Base-by-base conservation (phyloP, 2,329 filamentous ascomycete species). In the Colletotrichum tamarilloi region DNA sequence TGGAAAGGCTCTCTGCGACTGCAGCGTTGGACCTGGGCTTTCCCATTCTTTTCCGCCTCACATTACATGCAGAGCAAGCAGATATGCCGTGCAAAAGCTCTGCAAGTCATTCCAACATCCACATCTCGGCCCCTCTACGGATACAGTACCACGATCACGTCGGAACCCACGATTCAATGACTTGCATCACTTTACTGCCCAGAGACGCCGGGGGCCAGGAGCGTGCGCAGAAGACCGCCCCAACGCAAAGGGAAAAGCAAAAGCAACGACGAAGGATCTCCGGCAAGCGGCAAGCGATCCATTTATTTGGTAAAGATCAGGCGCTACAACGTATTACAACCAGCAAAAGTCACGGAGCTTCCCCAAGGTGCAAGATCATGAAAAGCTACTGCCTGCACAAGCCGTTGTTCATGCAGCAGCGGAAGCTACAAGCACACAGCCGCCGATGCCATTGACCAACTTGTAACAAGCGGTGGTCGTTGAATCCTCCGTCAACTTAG, bases 401-500 rank as follows among this genome's bases (percentile, higher is more conserved):
- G 58, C 56, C 26, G 60, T 14, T 6, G 24, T 55, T 3, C 7
- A 49, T 69, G 70, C 59, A 64, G 35, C 58, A 67, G 28, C 38
- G 32, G 42, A 49, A 49, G 42, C 42, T 22, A 19, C 16, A 49
- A 26, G 59, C 38, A 56, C 30, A 22, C n/a, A 24, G n/a, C 24
- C 22, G 35, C 28, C 5, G 12, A 58, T 38, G 28, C 28, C 28
- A 7, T 63, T 11, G 8, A 11, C 32, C n/a, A 9, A 46, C 60
- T 22, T 9, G 32, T 28, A 42, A 19, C 28, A 42, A 56, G 35
- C 53, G 24, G 16, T 24, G 16, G 53, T 22, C 30, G 35, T 58
- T 53, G 60, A 42, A 46, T 38, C 38, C n/a, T 32, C 57, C 24
- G 59, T 55, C 67, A 62, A 71, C 63, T 72, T 74, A 74, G 68